These are phyloP conservation scores for Calonectria pseudoreteaudii DNA, from an alignment of 2,329 filamentous ascomycete species.

Conservation along the genomic window DNA sequence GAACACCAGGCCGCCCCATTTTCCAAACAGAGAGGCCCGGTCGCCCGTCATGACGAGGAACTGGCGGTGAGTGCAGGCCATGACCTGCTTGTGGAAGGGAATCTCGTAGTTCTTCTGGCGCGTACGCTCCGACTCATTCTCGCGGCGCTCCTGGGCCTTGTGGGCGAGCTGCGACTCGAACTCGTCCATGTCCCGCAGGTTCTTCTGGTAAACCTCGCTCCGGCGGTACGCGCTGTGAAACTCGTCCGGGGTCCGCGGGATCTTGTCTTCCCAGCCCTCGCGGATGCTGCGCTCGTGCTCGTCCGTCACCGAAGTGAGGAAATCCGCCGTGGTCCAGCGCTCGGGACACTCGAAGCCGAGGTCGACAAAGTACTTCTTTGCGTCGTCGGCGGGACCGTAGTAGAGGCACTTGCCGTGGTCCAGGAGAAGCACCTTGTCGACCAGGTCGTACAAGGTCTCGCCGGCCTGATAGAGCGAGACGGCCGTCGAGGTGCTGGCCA, in stretches of 20 bases:
- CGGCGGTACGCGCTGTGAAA: slow-evolving; percentile 74
- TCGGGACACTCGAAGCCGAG: slow-evolving; percentile 79
- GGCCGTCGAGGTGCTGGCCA: slow-evolving; percentile 77
- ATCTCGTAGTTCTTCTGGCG: slow-evolving; percentile 81
- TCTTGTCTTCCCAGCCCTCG: slow-evolving; percentile 71
- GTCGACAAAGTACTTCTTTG: slow-evolving; percentile 76
- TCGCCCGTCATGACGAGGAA: slow-evolving; percentile 85
- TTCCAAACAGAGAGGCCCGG: slow-evolving; percentile 79
- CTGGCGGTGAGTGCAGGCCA: slow-evolving; percentile 78
- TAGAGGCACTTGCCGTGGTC: slow-evolving; percentile 79
- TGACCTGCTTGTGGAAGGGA: slow-evolving; percentile 78
- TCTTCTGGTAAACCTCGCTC: slow-evolving; percentile 70
- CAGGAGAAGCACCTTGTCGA: slow-evolving; percentile 83
- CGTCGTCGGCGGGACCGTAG: slow-evolving; percentile 73
- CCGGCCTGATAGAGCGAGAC: slow-evolving; percentile 80
- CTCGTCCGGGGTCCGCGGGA: slow-evolving; percentile 77
- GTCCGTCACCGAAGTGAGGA: slow-evolving; percentile 83
- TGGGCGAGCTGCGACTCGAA: slow-evolving; percentile 72
- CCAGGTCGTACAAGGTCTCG: slow-evolving; percentile 73
- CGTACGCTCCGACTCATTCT: slow-evolving; percentile 76
- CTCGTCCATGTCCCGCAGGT: slow-evolving; percentile 71
- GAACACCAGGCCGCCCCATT: slow-evolving; percentile 82
- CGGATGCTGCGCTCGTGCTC: slow-evolving; percentile 77
- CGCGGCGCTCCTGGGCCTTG: slow-evolving; percentile 54
- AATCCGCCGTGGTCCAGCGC: slow-evolving; percentile 79